Evolutionary conservation across 495 filamentous ascomycete species (phyloP).

Genomic region (Xylaria scruposa): DNA sequence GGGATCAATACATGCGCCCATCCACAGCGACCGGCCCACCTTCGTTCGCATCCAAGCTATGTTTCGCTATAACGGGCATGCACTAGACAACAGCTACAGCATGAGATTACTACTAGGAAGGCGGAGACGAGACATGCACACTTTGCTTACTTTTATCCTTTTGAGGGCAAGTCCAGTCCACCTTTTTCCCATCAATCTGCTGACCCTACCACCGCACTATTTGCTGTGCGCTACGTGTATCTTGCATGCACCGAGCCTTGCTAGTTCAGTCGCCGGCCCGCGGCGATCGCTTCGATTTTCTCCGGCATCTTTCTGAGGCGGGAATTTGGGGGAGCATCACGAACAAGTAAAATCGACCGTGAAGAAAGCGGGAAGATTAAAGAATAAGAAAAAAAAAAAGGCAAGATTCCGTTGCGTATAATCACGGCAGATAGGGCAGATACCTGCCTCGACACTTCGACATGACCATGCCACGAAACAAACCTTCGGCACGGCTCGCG

Average conservation of each 20-base stretch:
- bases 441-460: background rate
- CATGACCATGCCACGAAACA: conserved; percentile 3
- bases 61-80: conserved; percentile 8
- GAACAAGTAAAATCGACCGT: background rate
- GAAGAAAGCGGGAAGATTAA: background rate
- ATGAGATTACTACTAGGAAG: conserved; percentile 2
- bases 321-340: background rate
- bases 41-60: conserved; percentile 12
- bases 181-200: conserved; percentile 16
- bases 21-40: conserved; percentile 10
- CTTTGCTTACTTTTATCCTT: conserved; percentile 7
- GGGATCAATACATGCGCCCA: background rate
- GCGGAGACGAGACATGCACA: conserved; percentile 6
- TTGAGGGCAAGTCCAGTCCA: conserved; percentile 7
- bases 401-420: too few relatives aligned
- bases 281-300: background rate
- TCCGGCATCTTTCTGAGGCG: background rate
- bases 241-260: conserved; percentile 11
- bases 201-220: conserved; percentile 9
- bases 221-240: conserved; percentile 11
- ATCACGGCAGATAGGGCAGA: background rate
- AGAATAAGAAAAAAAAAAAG: background rate
- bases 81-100: conserved; percentile 12
- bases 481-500: background rate
- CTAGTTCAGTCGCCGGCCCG: background rate